Evolutionary conservation across 768 basidiomycete species (phyloP), one percentile per base, ranked within the genome.

Genomic region (Lanmaoa rubissima): DNA sequence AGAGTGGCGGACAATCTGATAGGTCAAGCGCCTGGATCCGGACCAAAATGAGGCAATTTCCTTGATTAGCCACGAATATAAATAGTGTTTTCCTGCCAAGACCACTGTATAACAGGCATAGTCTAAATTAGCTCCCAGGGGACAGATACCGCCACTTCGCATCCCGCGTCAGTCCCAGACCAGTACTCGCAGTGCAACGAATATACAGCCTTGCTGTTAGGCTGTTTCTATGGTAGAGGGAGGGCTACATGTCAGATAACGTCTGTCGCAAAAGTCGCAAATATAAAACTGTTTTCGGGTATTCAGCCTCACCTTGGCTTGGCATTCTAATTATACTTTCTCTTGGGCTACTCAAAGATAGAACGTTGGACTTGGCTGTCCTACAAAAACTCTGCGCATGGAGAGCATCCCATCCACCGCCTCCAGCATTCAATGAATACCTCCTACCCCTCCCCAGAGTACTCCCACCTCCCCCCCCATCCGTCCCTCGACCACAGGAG

Each of bases 321-420:
- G 75, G 75, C 75, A 64, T 73, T 72, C 76, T 77, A 77, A 74
- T 68, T 72, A 68, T 77, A 75, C 69, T 53, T 34, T 58, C 42
- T n/a, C 56, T 51, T 67, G 69, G 58, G 62, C 65, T 66, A 62
- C 61, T 73, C 75, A 78, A 78, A 78, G 76, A 77, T 78, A 77
- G 76, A 74, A 69, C 62, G 66, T 73, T 74, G 65, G 61, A 72
- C 76, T 78, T 76, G 76, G 76, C 77, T 70, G 67, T 62, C 66
- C 72, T 75, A 75, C 74, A 77, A 76, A 70, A 72, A 70, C 65
- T 64, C 55, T 65, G 59, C 62, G 60, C 58, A 60, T 61, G 64
- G 49, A 49, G 41, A 39, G 47, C 60, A 47, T 54, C 64, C 57
- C 61, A 55, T 58, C 59, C 50, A 28, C 28, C 28, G 4, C 28